Conservation (phyloP, 768 basidiomycete genomes). For the Kockovaella imperatae region DNA sequence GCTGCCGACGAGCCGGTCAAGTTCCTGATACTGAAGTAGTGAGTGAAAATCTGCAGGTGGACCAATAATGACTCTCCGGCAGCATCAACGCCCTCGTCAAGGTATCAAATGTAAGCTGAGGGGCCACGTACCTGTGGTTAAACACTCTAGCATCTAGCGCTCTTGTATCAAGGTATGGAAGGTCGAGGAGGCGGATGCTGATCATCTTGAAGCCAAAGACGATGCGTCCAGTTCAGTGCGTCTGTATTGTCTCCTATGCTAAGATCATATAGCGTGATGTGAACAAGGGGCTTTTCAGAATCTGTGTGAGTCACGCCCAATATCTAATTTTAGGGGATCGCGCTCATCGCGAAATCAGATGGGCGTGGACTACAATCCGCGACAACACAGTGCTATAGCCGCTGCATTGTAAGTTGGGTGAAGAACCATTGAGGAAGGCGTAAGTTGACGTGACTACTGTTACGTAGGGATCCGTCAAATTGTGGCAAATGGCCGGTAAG, state of each 20-base stretch:
- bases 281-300: slow-evolving; percentile 25
- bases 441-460: background rate
- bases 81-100: slow-evolving; percentile 31
- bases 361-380: slow-evolving; percentile 19
- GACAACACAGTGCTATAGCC: slow-evolving; percentile 16
- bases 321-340: no score
- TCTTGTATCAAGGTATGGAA: slow-evolving; percentile 69
- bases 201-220: slow-evolving; percentile 54
- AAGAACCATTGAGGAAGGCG: background rate
- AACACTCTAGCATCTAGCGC: slow-evolving; percentile 58
- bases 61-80: background rate
- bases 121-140: background rate
- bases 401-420: slow-evolving; percentile 26
- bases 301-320: slow-evolving; percentile 29
- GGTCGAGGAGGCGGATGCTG: background rate
- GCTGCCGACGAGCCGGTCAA: slow-evolving; percentile 45
- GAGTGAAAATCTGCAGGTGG: background rate
- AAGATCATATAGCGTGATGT: slow-evolving; percentile 14
- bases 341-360: slow-evolving; percentile 16
- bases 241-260: background rate
- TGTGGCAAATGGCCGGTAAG: slow-evolving; percentile 44
- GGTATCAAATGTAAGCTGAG: slow-evolving; percentile 29
- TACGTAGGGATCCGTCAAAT: slow-evolving; percentile 27
- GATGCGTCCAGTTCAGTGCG: slow-evolving; percentile 53
- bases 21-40: slow-evolving; percentile 57